phyloP scores from a whole-genome alignment of 257 asterid species.

The Nicotiana benthamiana region DNA sequence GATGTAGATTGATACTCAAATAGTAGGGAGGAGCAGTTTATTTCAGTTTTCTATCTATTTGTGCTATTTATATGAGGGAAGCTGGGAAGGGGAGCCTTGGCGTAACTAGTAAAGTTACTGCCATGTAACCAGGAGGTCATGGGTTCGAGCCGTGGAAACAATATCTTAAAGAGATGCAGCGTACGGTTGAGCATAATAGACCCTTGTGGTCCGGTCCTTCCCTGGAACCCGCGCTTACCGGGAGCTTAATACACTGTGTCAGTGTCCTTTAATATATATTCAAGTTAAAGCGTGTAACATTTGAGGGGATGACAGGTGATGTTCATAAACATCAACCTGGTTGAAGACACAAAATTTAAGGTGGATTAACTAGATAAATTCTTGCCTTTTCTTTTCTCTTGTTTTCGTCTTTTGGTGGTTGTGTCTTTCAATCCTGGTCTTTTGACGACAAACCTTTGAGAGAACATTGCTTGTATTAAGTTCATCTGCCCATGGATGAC shows the following conservation, averaged over 20 bases:
- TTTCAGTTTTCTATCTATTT: neutral
- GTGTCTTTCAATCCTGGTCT: neutral
- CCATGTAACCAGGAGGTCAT: no score
- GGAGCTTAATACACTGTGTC: neutral
- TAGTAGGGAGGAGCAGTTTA: constrained; percentile 1
- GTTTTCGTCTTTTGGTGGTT: neutral
- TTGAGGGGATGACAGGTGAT: neutral
- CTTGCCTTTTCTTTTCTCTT: neutral
- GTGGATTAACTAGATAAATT: neutral
- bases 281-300: neutral
- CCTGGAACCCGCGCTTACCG: no score
- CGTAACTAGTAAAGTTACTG: no score
- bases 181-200: no score
- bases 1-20: neutral
- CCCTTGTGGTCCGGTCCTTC: no score
- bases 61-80: neutral
- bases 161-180: no score
- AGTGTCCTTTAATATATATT: neutral
- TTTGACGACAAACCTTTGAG: neutral
- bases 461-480: neutral
- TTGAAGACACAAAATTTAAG: neutral
- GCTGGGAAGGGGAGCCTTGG: neutral
- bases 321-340: neutral
- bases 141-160: no score
- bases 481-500: neutral